phyloP scores from a whole-genome alignment of 352 stramenopile genomes.

The Pythium rishiriense region DNA sequence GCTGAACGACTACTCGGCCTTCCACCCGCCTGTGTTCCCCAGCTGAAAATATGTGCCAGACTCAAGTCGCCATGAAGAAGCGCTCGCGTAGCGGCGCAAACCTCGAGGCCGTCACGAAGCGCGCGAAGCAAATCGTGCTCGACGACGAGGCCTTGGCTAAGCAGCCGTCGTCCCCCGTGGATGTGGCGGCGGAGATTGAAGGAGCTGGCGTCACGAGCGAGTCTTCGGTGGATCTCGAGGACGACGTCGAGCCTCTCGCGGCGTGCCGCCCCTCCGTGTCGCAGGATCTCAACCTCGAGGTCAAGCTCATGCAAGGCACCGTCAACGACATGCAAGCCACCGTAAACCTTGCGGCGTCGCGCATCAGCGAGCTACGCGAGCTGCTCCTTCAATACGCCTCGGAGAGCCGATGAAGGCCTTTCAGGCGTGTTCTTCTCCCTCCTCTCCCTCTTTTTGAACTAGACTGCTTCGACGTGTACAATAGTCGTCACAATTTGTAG shows the following conservation, averaged over 20 bases:
- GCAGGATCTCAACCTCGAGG: slow-evolving; percentile 25
- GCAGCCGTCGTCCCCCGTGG: slow-evolving; percentile 15
- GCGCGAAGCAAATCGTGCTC: slow-evolving; percentile 22
- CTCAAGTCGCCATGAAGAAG: slow-evolving; percentile 18
- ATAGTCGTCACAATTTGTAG: slow-evolving; percentile 2
- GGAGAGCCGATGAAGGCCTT: slow-evolving; percentile 15
- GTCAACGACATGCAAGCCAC: slow-evolving; percentile 29
- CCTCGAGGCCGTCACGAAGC: slow-evolving; percentile 21
- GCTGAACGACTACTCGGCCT: too few relatives aligned
- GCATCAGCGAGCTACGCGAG: slow-evolving; percentile 24
- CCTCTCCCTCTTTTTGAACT: background rate
- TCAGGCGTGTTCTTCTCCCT: background rate
- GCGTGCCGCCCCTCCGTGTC: slow-evolving; percentile 1
- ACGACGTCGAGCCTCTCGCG: background rate
- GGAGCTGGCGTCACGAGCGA: slow-evolving; percentile 8
- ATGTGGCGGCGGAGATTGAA: slow-evolving; percentile 13
- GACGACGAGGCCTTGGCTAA: slow-evolving; percentile 4
- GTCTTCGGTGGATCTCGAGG: slow-evolving; percentile 16
- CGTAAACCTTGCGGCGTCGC: slow-evolving; percentile 13
- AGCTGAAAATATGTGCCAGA: slow-evolving; percentile 15
- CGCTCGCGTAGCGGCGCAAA: slow-evolving; percentile 7
- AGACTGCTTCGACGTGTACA: slow-evolving; percentile 4
- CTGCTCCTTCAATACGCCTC: slow-evolving; percentile 24
- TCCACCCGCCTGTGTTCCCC: too few relatives aligned
- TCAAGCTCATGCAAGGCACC: slow-evolving; percentile 28